Conservation (phyloP, 2,329 filamentous ascomycete species). For the Seiridium unicorne region DNA sequence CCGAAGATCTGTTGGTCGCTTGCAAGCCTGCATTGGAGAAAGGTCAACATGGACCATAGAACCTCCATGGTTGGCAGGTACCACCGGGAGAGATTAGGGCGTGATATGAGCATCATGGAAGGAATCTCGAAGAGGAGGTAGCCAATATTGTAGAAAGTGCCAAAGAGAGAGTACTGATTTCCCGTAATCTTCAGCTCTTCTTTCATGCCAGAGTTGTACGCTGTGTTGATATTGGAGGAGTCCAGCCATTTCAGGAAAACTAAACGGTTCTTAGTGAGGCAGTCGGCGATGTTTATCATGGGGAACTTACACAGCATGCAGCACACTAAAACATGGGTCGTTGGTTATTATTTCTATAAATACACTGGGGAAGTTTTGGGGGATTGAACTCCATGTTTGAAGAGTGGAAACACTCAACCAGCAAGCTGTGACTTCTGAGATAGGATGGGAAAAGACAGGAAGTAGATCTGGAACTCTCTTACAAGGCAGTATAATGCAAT, state of each 20-base stretch:
- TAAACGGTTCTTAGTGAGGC: not conserved
- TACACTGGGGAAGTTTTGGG: no score
- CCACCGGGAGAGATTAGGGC: slow-evolving; percentile 12
- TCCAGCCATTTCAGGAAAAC: slow-evolving; percentile 25
- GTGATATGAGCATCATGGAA: slow-evolving; percentile 15
- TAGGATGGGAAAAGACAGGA: no score
- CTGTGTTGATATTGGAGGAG: slow-evolving; percentile 8
- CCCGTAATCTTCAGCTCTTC: slow-evolving; percentile 6
- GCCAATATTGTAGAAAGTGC: slow-evolving; percentile 14
- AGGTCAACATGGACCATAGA: slow-evolving; percentile 15
- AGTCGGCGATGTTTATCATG: not conserved
- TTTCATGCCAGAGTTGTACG: slow-evolving; percentile 8
- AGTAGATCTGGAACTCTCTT: no score
- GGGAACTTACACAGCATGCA: slow-evolving; percentile 29
- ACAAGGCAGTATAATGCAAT: slow-evolving; percentile 28
- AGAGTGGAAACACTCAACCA: no score
- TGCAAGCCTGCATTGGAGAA: slow-evolving; percentile 14
- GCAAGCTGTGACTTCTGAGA: no score
- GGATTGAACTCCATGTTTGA: no score
- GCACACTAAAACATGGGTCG: slow-evolving; percentile 17
- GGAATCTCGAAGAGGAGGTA: slow-evolving; percentile 17
- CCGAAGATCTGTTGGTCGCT: slow-evolving; percentile 22
- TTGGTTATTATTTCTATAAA: no score
- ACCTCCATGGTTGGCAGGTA: slow-evolving; percentile 15
- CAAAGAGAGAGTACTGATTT: slow-evolving; percentile 13